phyloP scores from a whole-genome alignment of 176 grass and related monocot species.

The Leersia perrieri region DNA sequence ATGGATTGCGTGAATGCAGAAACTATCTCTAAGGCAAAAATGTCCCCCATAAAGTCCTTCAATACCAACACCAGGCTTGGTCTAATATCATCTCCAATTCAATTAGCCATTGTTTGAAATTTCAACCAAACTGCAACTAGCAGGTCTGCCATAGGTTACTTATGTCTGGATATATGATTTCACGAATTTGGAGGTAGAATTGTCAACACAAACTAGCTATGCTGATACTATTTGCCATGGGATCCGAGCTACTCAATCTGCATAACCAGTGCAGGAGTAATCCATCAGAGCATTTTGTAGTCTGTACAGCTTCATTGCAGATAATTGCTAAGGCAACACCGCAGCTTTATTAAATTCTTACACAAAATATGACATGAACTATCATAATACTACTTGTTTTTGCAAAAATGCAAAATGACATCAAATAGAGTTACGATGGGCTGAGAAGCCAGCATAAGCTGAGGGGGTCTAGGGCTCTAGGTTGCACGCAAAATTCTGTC shows the following conservation, averaged over 20 bases:
- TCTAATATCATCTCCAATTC: conserved; percentile 6
- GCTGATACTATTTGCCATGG: not conserved
- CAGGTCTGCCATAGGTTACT: not conserved
- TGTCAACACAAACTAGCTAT: conserved; percentile 11
- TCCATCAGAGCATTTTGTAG: conserved; percentile 10
- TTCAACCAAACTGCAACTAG: conserved; percentile 5
- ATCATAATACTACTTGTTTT: not conserved
- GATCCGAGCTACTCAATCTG: not conserved
- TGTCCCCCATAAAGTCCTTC: not conserved
- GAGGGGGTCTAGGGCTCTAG: not conserved
- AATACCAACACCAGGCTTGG: not conserved
- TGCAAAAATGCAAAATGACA: not conserved
- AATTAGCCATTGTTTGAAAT: not conserved
- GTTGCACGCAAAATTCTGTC: conserved; percentile 22
- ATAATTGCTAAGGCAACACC: conserved; percentile 1
- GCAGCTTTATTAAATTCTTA: not conserved
- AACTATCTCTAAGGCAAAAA: not conserved
- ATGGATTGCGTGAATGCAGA: conserved; percentile 2
- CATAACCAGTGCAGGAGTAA: not conserved
- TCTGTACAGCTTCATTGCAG: not conserved
- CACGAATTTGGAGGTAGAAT: conserved; percentile 9
- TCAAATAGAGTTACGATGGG: conserved; percentile 9
- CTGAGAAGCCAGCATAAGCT: conserved; percentile 1
- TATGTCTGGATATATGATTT: not conserved
- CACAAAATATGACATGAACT: not conserved